A percentile compares a stretch with the other conserved stretches of the same genome.
Evolutionary conservation across 306 rosid species (phyloP).

Genomic region (Pterocarpus macrocarpus): DNA sequence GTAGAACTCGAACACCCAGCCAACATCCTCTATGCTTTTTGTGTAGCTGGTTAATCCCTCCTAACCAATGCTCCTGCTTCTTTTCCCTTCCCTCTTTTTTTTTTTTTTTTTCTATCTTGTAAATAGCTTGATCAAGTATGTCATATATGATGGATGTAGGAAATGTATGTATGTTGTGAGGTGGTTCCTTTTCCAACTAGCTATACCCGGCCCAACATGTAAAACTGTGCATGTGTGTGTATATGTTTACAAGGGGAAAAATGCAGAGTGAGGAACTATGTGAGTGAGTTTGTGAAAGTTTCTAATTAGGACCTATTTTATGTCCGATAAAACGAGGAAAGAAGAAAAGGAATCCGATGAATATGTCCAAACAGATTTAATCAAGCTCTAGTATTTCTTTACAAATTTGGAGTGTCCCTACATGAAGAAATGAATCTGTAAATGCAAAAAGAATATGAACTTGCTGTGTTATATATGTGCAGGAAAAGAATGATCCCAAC

Average conservation of each 20-base stretch:
- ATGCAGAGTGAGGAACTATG: constrained; percentile 57
- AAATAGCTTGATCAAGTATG: constrained; percentile 39
- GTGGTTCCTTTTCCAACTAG: not conserved
- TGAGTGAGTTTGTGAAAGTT: constrained; percentile 58
- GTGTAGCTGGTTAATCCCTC: constrained; percentile 47
- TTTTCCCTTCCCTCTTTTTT: constrained; percentile 54
- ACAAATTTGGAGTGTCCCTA: constrained; percentile 68
- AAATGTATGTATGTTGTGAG: not conserved
- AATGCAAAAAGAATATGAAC: constrained; percentile 12
- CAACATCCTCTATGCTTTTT: constrained; percentile 84
- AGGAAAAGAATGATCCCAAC: not conserved
- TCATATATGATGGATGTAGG: not conserved
- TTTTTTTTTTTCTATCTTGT: constrained; percentile 52
- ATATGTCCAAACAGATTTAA: constrained; percentile 46
- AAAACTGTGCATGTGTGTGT: not conserved
- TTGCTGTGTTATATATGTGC: no score
- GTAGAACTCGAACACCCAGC: constrained; percentile 99
- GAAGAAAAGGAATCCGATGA: constrained; percentile 88
- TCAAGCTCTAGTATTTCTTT: constrained; percentile 49
- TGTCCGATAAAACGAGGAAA: constrained; percentile 6
- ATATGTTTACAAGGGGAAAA: constrained; percentile 25
- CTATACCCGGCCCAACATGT: not conserved
- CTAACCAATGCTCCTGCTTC: constrained; percentile 55
- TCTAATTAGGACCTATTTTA: constrained; percentile 4
- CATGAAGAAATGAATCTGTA: constrained; percentile 51